A percentile compares a stretch with the other conserved stretches of the same genome.
Evolutionary conservation across 176 grass and related monocot species (phyloP).

Genomic region (Miscanthus lutarioriparius): DNA sequence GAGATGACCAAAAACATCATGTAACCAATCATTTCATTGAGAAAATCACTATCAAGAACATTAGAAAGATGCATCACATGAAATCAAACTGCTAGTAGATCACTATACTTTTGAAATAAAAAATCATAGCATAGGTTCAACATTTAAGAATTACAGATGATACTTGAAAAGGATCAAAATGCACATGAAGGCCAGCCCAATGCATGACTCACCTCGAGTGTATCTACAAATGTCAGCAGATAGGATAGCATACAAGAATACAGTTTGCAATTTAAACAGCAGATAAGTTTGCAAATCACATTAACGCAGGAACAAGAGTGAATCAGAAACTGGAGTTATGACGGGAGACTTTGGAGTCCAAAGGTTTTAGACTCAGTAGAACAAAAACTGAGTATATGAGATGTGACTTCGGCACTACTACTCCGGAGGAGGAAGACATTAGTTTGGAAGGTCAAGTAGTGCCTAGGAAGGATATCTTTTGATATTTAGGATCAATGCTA

Average conservation of each 20-base stretch:
- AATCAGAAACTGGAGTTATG: no score
- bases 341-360: no score
- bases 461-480: no score
- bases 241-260: background rate
- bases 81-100: background rate
- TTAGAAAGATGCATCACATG: background rate
- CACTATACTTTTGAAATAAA: background rate
- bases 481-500: no score
- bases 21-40: background rate
- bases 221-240: background rate
- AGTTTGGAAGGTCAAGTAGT: no score
- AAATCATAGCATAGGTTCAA: slow-evolving; percentile 4
- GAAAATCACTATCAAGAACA: background rate
- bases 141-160: no score
- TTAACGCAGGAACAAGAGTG: no score
- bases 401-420: no score
- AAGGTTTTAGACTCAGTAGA: no score
- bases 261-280: background rate
- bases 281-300: background rate
- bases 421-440: no score
- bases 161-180: no score
- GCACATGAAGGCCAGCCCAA: background rate
- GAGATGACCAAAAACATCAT: background rate
- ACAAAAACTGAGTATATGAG: no score
- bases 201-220: background rate